Base-by-base conservation (phyloP, 176 grass and related monocot genomes). In the Juncus effusus region DNA sequence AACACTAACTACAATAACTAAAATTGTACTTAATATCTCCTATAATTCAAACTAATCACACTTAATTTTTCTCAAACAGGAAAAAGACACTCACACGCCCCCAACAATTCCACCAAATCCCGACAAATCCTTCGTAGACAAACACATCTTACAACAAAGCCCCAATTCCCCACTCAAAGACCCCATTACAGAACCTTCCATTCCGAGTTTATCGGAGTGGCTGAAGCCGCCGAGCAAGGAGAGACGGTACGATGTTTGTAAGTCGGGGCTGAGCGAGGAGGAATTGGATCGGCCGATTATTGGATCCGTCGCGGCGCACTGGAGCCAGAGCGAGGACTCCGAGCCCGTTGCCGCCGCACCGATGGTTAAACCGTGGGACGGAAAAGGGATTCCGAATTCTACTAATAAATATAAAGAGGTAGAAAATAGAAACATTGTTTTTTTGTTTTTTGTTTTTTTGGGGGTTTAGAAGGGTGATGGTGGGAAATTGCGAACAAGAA, bases 371-470 rank as follows among this genome's bases (percentile, higher is more conserved):
- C 77, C 65, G 67, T 87, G 86, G 83, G 94, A 99, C 73, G 83
- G 94, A 72, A 93, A 93, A 67, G 94, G 94, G 67, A 99, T 99
- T 72, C 94, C 94, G 61, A 99, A 99, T 62, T 99, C 89, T 15
- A 99, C 94, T 38, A 99, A 93, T 62, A 99, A 93, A 59, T 99
- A 99, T 54, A 99, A 90, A 90, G 94, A 99, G 78, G 93, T 97
- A 82, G 71, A 73, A 16, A n/a, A n/a, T n/a, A n/a, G n/a, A n/a
- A n/a, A n/a, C n/a, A n/a, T n/a, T n/a, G n/a, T n/a, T n/a, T n/a
- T n/a, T n/a, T n/a, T n/a, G n/a, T n/a, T n/a, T n/a, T n/a, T n/a
- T n/a, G n/a, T n/a, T n/a, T n/a, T n/a, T n/a, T n/a, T n/a, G n/a
- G n/a, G n/a, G n/a, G n/a, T n/a, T n/a, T n/a, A n/a, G n/a, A n/a